Conservation (phyloP, 2,329 filamentous ascomycete species). For the Cladosporium halotolerans region DNA sequence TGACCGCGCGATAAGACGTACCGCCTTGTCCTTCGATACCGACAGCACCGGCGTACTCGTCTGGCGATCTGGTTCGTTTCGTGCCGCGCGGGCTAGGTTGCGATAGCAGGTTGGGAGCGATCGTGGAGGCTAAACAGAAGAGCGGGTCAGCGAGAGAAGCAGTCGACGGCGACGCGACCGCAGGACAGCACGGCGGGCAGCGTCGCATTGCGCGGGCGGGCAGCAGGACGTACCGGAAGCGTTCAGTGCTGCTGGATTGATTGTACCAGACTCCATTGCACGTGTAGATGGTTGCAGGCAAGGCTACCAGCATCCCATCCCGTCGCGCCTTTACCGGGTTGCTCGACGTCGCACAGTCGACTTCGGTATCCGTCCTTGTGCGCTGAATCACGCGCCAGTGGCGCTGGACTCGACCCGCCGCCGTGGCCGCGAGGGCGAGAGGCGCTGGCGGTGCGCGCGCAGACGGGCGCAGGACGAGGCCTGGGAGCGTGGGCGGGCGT, state of each 20-base stretch:
- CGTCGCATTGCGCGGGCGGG: slow-evolving; percentile 5
- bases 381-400: slow-evolving; percentile 9
- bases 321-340: slow-evolving; percentile 15
- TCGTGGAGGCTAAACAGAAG: slow-evolving; percentile 31
- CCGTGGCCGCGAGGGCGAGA: slow-evolving; percentile 6
- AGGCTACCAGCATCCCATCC: slow-evolving; percentile 33
- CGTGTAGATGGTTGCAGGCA: slow-evolving; percentile 18
- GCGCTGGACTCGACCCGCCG: slow-evolving; percentile 9
- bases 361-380: slow-evolving; percentile 10
- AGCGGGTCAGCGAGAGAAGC: slow-evolving; percentile 16
- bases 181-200: not conserved
- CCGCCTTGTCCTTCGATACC: slow-evolving; percentile 54
- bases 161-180: not conserved
- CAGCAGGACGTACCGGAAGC: slow-evolving; percentile 56
- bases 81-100: slow-evolving; percentile 58
- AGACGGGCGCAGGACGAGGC: not conserved
- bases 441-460: slow-evolving; percentile 2
- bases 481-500: not conserved
- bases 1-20: slow-evolving; percentile 48
- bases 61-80: slow-evolving; percentile 75
- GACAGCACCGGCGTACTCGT: slow-evolving; percentile 43
- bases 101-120: slow-evolving; percentile 39
- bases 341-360: slow-evolving; percentile 7
- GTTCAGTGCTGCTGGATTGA: slow-evolving; percentile 83
- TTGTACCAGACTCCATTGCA: slow-evolving; percentile 67